Conservation (phyloP, 2,329 filamentous ascomycete genomes). For the Pseudogymnoascus sp. region DNA sequence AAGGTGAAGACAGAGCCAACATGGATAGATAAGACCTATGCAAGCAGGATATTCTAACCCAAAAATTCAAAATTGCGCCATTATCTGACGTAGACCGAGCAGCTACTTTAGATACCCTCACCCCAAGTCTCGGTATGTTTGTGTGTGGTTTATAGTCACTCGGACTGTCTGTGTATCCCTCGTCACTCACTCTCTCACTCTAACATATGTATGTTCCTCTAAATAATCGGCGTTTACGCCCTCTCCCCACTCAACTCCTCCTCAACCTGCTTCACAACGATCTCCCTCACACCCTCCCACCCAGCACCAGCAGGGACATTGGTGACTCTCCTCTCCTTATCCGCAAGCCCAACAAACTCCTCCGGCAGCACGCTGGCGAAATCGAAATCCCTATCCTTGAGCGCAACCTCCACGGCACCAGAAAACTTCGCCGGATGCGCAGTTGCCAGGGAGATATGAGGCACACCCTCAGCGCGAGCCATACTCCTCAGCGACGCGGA, state of each 20-base stretch:
- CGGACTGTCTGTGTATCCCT: not conserved
- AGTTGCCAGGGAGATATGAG: slow-evolving; percentile 79
- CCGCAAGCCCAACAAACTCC: slow-evolving; percentile 73
- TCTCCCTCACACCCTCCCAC: slow-evolving; percentile 67
- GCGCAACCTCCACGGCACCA: slow-evolving; percentile 70
- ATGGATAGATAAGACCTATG: not conserved
- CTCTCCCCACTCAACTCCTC: slow-evolving; percentile 41
- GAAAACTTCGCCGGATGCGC: slow-evolving; percentile 96
- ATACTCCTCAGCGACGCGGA: slow-evolving; percentile 67
- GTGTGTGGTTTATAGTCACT: slow-evolving; percentile 2
- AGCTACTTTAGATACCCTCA: not conserved
- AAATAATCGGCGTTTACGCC: not conserved
- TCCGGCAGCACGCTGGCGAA: slow-evolving; percentile 71
- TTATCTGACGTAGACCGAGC: slow-evolving; percentile 5
- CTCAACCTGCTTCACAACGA: slow-evolving; percentile 68
- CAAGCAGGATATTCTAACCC: not conserved
- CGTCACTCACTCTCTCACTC: not conserved
- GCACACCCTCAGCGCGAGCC: slow-evolving; percentile 40
- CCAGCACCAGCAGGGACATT: slow-evolving; percentile 55
- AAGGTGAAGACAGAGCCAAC: not conserved
- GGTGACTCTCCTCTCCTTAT: slow-evolving; percentile 66
- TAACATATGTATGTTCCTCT: not conserved
- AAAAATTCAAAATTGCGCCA: slow-evolving; percentile 8
- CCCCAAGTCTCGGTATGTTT: not conserved
- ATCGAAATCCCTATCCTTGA: slow-evolving; percentile 63